These are phyloP conservation scores for Pseudoscleropodium purum DNA, from an alignment of 225 moss, liverwort and hornwort species.

Conservation along the genomic window DNA sequence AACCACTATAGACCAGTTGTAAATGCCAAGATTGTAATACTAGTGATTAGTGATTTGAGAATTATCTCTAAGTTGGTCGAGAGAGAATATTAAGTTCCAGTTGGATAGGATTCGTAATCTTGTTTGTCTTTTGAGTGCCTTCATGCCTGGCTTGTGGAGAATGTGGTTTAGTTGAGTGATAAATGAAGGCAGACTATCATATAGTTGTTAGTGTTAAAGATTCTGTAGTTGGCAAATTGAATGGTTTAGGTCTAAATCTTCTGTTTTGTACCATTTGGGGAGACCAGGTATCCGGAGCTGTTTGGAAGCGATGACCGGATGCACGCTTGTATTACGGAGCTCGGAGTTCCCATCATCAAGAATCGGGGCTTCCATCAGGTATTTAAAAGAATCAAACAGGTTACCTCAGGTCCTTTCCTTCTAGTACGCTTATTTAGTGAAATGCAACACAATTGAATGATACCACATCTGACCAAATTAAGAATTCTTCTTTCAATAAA, in stretches of 20 bases:
- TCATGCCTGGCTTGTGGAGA: background rate
- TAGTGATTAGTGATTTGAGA: background rate
- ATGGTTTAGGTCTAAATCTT: background rate
- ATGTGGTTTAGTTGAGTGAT: background rate
- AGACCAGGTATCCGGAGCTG: slow-evolving; percentile 32
- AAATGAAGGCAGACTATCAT: background rate
- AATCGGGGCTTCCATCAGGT: slow-evolving; percentile 48
- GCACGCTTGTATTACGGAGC: slow-evolving; percentile 55
- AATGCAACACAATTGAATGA: background rate
- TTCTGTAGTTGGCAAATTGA: background rate
- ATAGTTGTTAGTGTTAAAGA: background rate
- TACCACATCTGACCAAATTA: background rate
- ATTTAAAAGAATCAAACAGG: background rate
- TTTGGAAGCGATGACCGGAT: slow-evolving; percentile 56
- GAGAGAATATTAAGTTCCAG: background rate
- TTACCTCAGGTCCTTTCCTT: background rate
- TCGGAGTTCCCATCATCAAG: slow-evolving; percentile 47
- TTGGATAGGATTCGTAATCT: background rate
- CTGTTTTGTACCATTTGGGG: background rate
- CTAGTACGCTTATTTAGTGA: background rate
- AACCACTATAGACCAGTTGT: too few species aligned
- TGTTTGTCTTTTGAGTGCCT: background rate
- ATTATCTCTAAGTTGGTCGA: background rate
- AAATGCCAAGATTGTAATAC: background rate
- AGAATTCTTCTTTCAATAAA: background rate